Conservation (phyloP, 2,329 filamentous ascomycete genomes). For the Neofusicoccum ribis region DNA sequence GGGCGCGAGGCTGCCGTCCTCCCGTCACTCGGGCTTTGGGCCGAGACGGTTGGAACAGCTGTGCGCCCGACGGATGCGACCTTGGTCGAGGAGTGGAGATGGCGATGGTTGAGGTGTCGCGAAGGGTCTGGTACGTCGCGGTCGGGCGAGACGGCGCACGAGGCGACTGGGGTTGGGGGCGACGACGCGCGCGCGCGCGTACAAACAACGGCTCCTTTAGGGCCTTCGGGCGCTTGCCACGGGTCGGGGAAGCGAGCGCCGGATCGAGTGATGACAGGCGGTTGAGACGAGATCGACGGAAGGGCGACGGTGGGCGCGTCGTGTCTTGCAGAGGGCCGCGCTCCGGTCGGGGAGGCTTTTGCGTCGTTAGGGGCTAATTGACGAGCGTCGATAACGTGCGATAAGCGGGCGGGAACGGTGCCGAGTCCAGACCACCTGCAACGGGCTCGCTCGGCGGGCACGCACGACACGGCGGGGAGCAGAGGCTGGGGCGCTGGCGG, state of each 20-base stretch:
- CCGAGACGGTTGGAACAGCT: constrained; percentile 24
- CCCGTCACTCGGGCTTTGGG: constrained; percentile 30
- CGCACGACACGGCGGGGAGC: neutral
- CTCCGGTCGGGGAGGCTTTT: constrained; percentile 19
- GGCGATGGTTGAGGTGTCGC: constrained; percentile 22
- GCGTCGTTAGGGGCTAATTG: constrained; percentile 19
- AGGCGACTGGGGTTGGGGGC: neutral
- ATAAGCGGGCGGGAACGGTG: constrained; percentile 10
- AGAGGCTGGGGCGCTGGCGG: neutral
- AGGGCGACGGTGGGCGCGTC: constrained; percentile 17
- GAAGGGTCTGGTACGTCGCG: constrained; percentile 18
- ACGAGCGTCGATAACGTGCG: constrained; percentile 13
- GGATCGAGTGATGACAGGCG: constrained; percentile 10
- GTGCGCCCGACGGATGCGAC: constrained; percentile 2
- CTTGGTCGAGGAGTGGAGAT: constrained; percentile 8
- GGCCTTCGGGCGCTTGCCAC: neutral
- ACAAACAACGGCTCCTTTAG: constrained; percentile 1
- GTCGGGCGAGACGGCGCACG: constrained; percentile 10
- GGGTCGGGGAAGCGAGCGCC: neutral
- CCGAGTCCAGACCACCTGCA: constrained; percentile 4
- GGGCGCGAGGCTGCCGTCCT: constrained; percentile 14
- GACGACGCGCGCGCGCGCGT: constrained; percentile 8
- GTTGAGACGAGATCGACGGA: constrained; percentile 18
- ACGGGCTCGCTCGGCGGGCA: neutral
- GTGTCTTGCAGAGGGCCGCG: constrained; percentile 20